Percentiles rank a stretch among this genome's conserved stretches.
Evolutionary conservation across 805 yeast species (phyloP).

Genomic region (Wickerhamiella vanderwaltii): DNA sequence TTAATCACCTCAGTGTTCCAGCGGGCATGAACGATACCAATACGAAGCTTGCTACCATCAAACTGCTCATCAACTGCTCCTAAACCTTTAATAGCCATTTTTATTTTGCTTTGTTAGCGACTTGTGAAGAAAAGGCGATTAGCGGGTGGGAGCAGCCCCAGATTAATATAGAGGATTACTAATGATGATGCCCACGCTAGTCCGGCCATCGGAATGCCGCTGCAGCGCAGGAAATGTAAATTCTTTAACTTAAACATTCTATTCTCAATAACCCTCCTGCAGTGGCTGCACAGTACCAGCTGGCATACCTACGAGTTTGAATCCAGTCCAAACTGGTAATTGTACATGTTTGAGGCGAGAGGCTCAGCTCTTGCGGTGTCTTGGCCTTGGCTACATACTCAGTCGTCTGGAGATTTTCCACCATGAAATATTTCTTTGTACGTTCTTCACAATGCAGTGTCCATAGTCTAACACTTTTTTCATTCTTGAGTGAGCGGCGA

Average conservation of each 20-base stretch:
- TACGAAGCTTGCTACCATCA: slow-evolving; percentile 46
- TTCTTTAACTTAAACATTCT: slow-evolving; percentile 14
- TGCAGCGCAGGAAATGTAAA: too few species aligned
- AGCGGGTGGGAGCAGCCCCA: not conserved
- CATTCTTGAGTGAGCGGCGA: slow-evolving; percentile 20
- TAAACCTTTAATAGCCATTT: slow-evolving; percentile 48
- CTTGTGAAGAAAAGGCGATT: not conserved
- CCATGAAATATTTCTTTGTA: slow-evolving; percentile 33
- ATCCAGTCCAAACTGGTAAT: slow-evolving; percentile 49
- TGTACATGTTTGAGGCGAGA: slow-evolving; percentile 38
- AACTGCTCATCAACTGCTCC: slow-evolving; percentile 59
- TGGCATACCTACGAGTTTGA: slow-evolving; percentile 32
- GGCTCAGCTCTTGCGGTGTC: slow-evolving; percentile 21
- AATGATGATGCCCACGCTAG: too few species aligned
- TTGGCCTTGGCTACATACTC: slow-evolving; percentile 24
- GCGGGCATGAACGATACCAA: slow-evolving; percentile 90
- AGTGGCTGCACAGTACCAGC: slow-evolving; percentile 42
- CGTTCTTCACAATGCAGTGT: slow-evolving; percentile 31
- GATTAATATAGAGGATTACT: not conserved
- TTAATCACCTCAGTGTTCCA: slow-evolving; percentile 78
- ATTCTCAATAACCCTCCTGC: slow-evolving; percentile 40
- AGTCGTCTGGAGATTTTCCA: slow-evolving; percentile 30
- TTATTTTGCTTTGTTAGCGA: too few species aligned
- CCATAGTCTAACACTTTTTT: slow-evolving; percentile 24
- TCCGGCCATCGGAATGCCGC: too few species aligned